Percentiles rank a stretch among this genome's conserved stretches.
Evolutionary conservation across 306 rosid species (phyloP).

Genomic region (Hylodesmum podocarpum): DNA sequence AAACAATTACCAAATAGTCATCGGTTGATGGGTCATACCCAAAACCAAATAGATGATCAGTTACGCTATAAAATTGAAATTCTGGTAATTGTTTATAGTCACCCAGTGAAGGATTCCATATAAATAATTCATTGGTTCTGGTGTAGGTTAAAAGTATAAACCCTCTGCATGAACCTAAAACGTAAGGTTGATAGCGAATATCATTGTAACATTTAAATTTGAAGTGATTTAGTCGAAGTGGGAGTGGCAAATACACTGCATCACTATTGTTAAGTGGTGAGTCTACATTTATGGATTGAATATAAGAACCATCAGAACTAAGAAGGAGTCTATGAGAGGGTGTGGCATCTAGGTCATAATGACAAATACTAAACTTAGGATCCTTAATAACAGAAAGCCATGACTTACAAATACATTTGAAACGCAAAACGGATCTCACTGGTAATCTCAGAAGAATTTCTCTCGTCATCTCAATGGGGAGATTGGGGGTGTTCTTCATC

Average conservation of each 20-base stretch:
- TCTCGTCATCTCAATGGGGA: not conserved
- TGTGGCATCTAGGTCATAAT: not conserved
- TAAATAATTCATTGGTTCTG: not conserved
- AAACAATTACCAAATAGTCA: no score
- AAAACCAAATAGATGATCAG: no score
- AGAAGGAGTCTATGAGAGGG: not conserved
- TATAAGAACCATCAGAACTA: not conserved
- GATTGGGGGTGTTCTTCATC: not conserved
- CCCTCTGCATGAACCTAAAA: not conserved
- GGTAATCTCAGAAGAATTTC: not conserved
- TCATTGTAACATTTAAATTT: no score
- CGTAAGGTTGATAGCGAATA: no score
- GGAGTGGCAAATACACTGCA: not conserved
- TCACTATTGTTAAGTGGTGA: not conserved
- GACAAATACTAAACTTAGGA: not conserved
- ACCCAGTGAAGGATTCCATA: not conserved
- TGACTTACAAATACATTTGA: not conserved
- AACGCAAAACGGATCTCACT: not conserved
- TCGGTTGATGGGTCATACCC: no score
- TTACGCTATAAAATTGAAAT: accelerated
- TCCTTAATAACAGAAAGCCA: conserved; percentile 11
- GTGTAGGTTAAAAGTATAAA: not conserved
- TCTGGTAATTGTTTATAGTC: not conserved
- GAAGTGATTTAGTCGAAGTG: not conserved
- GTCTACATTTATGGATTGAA: not conserved